phyloP scores from a whole-genome alignment of 768 basidiomycete genomes.

The Russula emetica region DNA sequence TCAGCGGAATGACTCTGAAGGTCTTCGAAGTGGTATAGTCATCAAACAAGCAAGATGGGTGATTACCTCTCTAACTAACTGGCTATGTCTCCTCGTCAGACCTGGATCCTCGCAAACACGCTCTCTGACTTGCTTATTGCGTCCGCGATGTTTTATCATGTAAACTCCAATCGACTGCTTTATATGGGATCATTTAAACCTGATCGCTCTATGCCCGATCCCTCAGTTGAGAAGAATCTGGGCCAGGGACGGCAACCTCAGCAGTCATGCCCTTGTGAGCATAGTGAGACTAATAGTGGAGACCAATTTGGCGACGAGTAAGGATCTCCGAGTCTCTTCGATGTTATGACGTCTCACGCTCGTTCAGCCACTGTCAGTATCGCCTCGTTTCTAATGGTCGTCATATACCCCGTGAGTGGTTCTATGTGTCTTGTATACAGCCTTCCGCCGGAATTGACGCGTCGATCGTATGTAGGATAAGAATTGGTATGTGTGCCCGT shows the following conservation, averaged over 20 bases:
- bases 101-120: constrained; percentile 11
- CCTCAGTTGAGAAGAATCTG: background rate
- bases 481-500: constrained; percentile 9
- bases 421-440: background rate
- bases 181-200: background rate
- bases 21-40: background rate
- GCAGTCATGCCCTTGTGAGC: constrained; percentile 19
- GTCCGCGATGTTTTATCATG: constrained; percentile 5
- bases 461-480: background rate
- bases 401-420: constrained; percentile 1
- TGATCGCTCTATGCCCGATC: background rate
- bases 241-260: background rate
- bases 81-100: background rate
- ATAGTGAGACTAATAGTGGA: constrained; percentile 31
- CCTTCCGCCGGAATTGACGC: background rate
- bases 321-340: background rate
- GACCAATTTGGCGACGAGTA: constrained; percentile 28
- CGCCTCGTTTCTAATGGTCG: background rate
- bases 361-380: constrained; percentile 1
- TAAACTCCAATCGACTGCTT: background rate
- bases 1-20: background rate
- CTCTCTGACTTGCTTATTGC: constrained; percentile 13
- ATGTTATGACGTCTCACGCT: background rate
- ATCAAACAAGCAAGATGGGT: background rate
- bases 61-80: too few relatives aligned